Evolutionary conservation across 2,329 filamentous ascomycete species (phyloP).

Genomic region (Alternaria brassicae): DNA sequence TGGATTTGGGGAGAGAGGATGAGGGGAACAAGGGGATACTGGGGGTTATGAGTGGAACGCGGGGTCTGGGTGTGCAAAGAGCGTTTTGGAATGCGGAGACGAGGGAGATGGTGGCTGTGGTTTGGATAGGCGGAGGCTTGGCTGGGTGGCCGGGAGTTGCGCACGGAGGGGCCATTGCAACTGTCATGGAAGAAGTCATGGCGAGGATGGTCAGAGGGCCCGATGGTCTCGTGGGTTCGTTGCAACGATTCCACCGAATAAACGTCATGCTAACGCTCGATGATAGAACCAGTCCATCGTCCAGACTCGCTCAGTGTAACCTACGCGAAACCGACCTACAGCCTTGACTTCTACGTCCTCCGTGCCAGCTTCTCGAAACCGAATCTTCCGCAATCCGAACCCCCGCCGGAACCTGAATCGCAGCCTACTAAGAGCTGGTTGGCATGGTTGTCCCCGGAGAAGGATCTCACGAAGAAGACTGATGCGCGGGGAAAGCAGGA

Average conservation of each 20-base stretch:
- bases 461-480: slow-evolving; percentile 56
- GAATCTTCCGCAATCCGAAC: slow-evolving; percentile 32
- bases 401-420: slow-evolving; percentile 32
- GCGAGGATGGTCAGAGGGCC: slow-evolving; percentile 69
- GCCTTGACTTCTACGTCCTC: slow-evolving; percentile 70
- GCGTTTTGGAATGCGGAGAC: slow-evolving; percentile 69
- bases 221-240: slow-evolving; percentile 36
- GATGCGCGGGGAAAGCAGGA: slow-evolving; percentile 13
- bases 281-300: slow-evolving; percentile 35
- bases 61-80: slow-evolving; percentile 60
- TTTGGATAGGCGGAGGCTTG: slow-evolving; percentile 71
- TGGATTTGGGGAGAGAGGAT: slow-evolving; percentile 30
- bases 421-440: slow-evolving; percentile 40
- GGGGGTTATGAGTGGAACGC: slow-evolving; percentile 45
- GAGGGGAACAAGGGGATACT: slow-evolving; percentile 37
- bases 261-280: neutral
- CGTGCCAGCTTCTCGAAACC: slow-evolving; percentile 53
- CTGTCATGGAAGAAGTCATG: slow-evolving; percentile 72
- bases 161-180: slow-evolving; percentile 75
- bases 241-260: no score
- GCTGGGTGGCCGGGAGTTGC: slow-evolving; percentile 74
- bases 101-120: slow-evolving; percentile 66
- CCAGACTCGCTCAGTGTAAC: slow-evolving; percentile 58
- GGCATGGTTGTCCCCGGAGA: slow-evolving; percentile 42
- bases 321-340: slow-evolving; percentile 68